Evolutionary conservation across 768 basidiomycete genomes (phyloP), one percentile per base, ranked within the genome.

Genomic region (Russula griseocarnosa): DNA sequence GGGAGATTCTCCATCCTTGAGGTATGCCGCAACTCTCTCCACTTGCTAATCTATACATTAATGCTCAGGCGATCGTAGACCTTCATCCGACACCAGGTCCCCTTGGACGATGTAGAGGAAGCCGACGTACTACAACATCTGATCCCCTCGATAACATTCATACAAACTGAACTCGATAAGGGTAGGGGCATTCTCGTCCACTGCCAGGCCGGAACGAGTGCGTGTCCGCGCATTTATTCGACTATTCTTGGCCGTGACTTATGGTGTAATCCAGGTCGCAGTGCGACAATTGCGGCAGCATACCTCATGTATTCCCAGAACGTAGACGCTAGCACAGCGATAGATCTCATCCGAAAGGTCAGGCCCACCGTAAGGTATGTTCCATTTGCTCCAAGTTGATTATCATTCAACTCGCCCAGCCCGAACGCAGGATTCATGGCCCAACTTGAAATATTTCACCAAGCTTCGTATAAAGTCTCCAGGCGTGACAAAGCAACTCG

Each of bases 181-280:
- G 85, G 82, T 0, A 77, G 86, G 34, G 87, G 88, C 1, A 87
- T 98, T 1, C 77, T 96, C 22, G 90, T 97, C 0, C 94, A 97
- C 74, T 96, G 94, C 71, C 87, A 91, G 62, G 92, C 91, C 26
- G 94, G 94, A 28, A 80, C 92, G 74, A 92, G 91, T 92, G 74
- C 73, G 89, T 82, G 26, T 24, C 20, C n/a, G 5, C 66, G 53
- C 28, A 26, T 40, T 9, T 47, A 46, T 36, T 5, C 47, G 28
- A 53, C 20, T 38, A 30, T 44, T 22, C 20, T 40, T 49, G 9
- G n/a, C 44, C 44, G 20, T 42, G 22, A 16, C 52, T 56, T 38
- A 8, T 36, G 26, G 9, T 28, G 7, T 16, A 18, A 50, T 49
- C 24, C 66, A 92, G 90, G 90, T 70, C 84, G 94, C 26, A 94